Base-by-base conservation (phyloP, 257 asterid species). In the Scutellaria baicalensis region DNA sequence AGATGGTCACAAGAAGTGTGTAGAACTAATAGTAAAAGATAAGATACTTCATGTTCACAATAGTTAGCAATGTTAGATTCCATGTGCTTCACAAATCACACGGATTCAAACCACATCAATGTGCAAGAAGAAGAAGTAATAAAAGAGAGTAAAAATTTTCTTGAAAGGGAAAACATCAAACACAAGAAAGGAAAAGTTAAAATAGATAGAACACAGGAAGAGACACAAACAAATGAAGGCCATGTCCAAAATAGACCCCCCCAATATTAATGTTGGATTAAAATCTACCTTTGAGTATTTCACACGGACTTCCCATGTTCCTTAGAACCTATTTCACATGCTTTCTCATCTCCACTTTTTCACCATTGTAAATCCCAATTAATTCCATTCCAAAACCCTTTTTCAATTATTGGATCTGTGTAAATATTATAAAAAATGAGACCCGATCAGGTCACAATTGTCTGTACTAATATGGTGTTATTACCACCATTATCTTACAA, bases 221-320 rank as follows among this genome's bases (percentile, higher is more conserved):
- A 63, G 42, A 64, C 60, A 79, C 62, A 55, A 9, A 39, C 13
- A 21, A 64, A 68, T 16, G 33, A 52, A 74, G 44, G 55, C 75
- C 84, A 75, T 71, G 71, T 49, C 83, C 9, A 59, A 77, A 79
- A 71, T 58, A 59, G 76, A 72, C 44, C 78, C 44, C 78, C 81
- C 66, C 51, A 47, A 18, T 65, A n/a, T 78, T 77, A 80, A 77
- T 80, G 71, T 40, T 18, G 51, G 55, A 54, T 43, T 20, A 64
- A 71, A 63, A 58, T 66, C 69, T 69, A 68, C n/a, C 11, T 58
- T 70, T 21, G 79, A 68, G 79, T 83, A 75, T 76, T 76, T 77
- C 82, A 79, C 88, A 82, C 77, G 80, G 81, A 78, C 76, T 68
- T 38, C 64, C 79, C 92, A 86, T 83, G 82, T 84, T 88, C 85